These are phyloP conservation scores for Ophiosphaerella herpotricha DNA, from an alignment of 2,329 filamentous ascomycete genomes.

Conservation along the genomic window DNA sequence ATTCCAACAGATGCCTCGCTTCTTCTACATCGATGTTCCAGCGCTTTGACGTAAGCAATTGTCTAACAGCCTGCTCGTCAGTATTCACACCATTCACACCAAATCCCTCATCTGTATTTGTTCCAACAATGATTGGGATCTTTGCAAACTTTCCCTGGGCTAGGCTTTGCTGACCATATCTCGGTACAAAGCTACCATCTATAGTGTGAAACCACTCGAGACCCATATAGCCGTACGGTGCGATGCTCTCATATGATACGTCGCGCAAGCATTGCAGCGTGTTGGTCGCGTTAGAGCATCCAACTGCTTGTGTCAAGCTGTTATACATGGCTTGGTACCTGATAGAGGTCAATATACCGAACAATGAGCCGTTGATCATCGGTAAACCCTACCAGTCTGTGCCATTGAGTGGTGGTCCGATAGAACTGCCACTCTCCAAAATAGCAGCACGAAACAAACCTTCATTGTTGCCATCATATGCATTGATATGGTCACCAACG, in stretches of 20 bases:
- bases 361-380: too few species aligned
- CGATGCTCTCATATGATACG: slow-evolving; percentile 33
- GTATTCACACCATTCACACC: slow-evolving; percentile 56
- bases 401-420: slow-evolving; percentile 36
- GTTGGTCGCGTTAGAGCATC: slow-evolving; percentile 25
- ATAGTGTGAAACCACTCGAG: slow-evolving; percentile 39
- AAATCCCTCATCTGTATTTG: slow-evolving; percentile 69
- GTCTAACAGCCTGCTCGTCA: slow-evolving; percentile 41
- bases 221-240: slow-evolving; percentile 31
- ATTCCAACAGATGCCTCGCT: slow-evolving; percentile 23
- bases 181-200: slow-evolving; percentile 31
- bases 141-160: slow-evolving; percentile 61
- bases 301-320: slow-evolving; percentile 31
- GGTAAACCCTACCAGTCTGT: slow-evolving; percentile 25
- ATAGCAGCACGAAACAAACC: slow-evolving; percentile 52
- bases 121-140: slow-evolving; percentile 65
- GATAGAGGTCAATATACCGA: too few species aligned
- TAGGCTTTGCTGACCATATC: slow-evolving; percentile 41
- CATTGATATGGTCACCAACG: slow-evolving; percentile 50
- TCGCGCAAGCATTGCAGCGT: slow-evolving; percentile 34
- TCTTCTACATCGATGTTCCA: slow-evolving; percentile 30
- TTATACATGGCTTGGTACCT: slow-evolving; percentile 36
- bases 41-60: slow-evolving; percentile 39
- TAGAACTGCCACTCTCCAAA: slow-evolving; percentile 41
- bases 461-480: slow-evolving; percentile 43